Evolutionary conservation across 1,139 yeast genomes (phyloP).

Genomic region (Candida frijolesensis): DNA sequence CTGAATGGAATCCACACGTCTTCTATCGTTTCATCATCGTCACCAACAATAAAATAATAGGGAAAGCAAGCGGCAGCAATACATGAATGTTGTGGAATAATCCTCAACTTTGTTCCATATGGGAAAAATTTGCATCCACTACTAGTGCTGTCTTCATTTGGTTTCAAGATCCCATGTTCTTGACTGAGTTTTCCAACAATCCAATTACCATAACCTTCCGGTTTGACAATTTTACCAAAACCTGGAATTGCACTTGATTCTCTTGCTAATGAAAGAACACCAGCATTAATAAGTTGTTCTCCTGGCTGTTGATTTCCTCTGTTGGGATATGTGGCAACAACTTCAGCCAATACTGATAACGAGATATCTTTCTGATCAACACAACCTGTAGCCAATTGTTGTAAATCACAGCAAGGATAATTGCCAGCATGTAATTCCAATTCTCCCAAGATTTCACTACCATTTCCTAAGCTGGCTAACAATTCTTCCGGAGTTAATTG

Average conservation of each 20-base stretch:
- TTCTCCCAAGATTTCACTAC: conserved; percentile 40
- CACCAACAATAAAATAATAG: conserved; percentile 58
- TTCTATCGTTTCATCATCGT: conserved; percentile 43
- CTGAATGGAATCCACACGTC: conserved; percentile 77
- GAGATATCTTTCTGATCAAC: conserved; percentile 52
- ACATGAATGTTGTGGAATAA: conserved; percentile 76
- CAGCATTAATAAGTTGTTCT: conserved; percentile 71
- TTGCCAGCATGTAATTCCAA: conserved; percentile 82
- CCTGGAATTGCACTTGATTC: conserved; percentile 60
- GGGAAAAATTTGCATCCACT: conserved; percentile 41
- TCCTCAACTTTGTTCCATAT: conserved; percentile 54
- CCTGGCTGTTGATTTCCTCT: conserved; percentile 53
- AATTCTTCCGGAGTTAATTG: conserved; percentile 24
- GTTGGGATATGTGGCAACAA: conserved; percentile 57
- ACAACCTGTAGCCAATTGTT: conserved; percentile 71
- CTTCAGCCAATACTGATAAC: conserved; percentile 61
- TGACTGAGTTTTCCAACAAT: conserved; percentile 60
- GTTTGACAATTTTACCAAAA: conserved; percentile 43
- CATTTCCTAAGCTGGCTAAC: conserved; percentile 17
- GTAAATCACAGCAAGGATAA: conserved; percentile 72
- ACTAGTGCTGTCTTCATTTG: conserved; percentile 23
- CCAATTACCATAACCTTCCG: conserved; percentile 50
- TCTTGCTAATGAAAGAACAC: conserved; percentile 69
- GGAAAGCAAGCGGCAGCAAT: conserved; percentile 69
- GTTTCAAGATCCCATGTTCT: conserved; percentile 63